phyloP scores from a whole-genome alignment of 768 basidiomycete species.

The Psilocybe azurescens region DNA sequence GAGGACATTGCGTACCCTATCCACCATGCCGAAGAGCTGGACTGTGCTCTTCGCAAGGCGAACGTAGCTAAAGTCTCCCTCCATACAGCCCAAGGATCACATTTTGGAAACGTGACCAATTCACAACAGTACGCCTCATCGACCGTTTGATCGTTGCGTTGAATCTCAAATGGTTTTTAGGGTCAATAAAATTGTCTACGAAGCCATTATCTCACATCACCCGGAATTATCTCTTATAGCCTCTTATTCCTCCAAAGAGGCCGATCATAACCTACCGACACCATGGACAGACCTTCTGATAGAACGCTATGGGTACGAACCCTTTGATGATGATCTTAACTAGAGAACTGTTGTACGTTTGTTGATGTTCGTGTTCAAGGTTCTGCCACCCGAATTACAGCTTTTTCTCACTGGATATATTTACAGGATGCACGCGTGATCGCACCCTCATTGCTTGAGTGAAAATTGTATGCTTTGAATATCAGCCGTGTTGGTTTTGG shows the following conservation, averaged over 20 bases:
- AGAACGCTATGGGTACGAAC: neutral
- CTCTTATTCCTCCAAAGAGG: neutral
- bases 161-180: neutral
- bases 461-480: too few relatives aligned
- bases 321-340: neutral
- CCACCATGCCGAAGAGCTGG: constrained; percentile 26
- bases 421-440: neutral
- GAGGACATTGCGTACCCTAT: constrained; percentile 36
- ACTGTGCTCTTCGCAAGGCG: constrained; percentile 20
- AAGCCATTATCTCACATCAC: neutral
- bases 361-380: neutral
- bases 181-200: neutral
- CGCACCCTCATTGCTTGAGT: too few relatives aligned
- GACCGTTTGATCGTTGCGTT: neutral
- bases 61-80: constrained; percentile 25
- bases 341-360: neutral
- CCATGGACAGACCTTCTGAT: neutral
- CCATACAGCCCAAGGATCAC: constrained; percentile 32
- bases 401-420: neutral
- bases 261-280: neutral
- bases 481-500: too few relatives aligned
- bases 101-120: constrained; percentile 32
- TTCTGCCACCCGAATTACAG: neutral
- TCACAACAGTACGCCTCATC: constrained; percentile 25
- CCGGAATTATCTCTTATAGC: neutral